These are phyloP conservation scores for Marasmius oreades DNA, from an alignment of 1,284 basidiomycete species.

Conservation along the genomic window DNA sequence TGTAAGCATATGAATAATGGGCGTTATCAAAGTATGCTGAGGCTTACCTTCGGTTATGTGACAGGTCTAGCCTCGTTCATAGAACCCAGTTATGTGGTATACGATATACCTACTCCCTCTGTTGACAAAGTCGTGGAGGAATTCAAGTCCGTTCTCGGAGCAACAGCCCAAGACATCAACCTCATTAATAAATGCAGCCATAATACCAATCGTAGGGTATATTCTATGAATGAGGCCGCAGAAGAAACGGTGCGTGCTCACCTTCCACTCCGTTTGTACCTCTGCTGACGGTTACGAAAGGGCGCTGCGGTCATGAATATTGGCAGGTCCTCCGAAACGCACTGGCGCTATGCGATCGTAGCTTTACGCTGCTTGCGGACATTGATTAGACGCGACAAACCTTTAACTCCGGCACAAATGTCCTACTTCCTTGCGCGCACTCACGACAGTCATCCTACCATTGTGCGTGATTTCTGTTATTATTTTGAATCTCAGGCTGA, in stretches of 20 bases:
- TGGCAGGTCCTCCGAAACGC: conserved; percentile 56
- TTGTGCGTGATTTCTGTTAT: conserved; percentile 40
- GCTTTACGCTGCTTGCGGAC: conserved; percentile 73
- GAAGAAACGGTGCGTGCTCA: conserved; percentile 38
- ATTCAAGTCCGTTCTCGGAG: conserved; percentile 36
- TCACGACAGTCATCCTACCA: conserved; percentile 57
- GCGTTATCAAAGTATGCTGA: not conserved
- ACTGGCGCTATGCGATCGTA: conserved; percentile 84
- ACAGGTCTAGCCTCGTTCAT: conserved; percentile 55
- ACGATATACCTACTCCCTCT: conserved; percentile 42
- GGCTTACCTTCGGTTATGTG: conserved; percentile 8
- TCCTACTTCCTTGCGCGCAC: conserved; percentile 55
- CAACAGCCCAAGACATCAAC: conserved; percentile 29
- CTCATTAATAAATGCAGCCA: conserved; percentile 42
- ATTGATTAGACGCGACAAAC: conserved; percentile 71
- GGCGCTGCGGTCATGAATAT: conserved; percentile 44
- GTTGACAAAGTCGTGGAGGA: conserved; percentile 34
- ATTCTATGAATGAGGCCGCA: conserved; percentile 37
- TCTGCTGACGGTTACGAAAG: conserved; percentile 23
- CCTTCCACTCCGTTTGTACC: not conserved
- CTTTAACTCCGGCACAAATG: conserved; percentile 51
- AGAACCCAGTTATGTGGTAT: conserved; percentile 58
- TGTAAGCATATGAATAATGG: conserved; percentile 34
- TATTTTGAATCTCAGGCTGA: conserved; percentile 7
- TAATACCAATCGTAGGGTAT: conserved; percentile 42